Conservation (phyloP, 805 yeast species). For the Barnettozyma pratensis region DNA sequence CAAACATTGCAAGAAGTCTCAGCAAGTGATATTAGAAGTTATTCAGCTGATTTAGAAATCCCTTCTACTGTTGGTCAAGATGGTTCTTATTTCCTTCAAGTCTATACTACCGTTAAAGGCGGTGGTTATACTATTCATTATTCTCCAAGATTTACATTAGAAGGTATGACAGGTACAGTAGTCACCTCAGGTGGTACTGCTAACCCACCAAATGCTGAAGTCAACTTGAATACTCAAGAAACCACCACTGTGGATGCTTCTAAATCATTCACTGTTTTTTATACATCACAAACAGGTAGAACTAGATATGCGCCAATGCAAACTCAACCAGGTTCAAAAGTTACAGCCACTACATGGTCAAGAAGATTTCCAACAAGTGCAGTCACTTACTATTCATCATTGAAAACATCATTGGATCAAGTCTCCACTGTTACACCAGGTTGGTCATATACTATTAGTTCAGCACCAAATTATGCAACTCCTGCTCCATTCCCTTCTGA, state of each 20-base stretch:
- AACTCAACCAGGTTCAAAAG: slow-evolving; percentile 69
- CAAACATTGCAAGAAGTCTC: slow-evolving; percentile 26
- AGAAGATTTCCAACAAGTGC: slow-evolving; percentile 65
- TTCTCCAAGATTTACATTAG: slow-evolving; percentile 56
- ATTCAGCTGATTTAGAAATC: slow-evolving; percentile 36
- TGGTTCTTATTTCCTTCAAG: slow-evolving; percentile 73
- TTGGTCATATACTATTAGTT: slow-evolving; percentile 68
- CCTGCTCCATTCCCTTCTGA: slow-evolving; percentile 65
- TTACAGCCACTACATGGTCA: slow-evolving; percentile 63
- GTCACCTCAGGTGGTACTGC: slow-evolving; percentile 34
- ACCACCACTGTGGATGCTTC: slow-evolving; percentile 34
- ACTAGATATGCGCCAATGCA: slow-evolving; percentile 93
- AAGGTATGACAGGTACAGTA: slow-evolving; percentile 66
- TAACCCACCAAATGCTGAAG: slow-evolving; percentile 40
- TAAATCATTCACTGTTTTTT: slow-evolving; percentile 58
- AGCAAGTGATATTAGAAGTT: slow-evolving; percentile 27
- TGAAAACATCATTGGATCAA: slow-evolving; percentile 28
- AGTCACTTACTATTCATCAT: slow-evolving; percentile 52
- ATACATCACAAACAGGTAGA: slow-evolving; percentile 72
- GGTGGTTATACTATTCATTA: slow-evolving; percentile 57
- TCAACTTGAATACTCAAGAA: slow-evolving; percentile 28
- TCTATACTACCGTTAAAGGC: slow-evolving; percentile 38
- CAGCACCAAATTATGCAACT: slow-evolving; percentile 64
- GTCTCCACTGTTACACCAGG: slow-evolving; percentile 78
- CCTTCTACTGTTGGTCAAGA: slow-evolving; percentile 43